Evolutionary conservation across 1,284 basidiomycete genomes (phyloP), one percentile per base, ranked within the genome.

Genomic region (Vanrija pseudolonga): DNA sequence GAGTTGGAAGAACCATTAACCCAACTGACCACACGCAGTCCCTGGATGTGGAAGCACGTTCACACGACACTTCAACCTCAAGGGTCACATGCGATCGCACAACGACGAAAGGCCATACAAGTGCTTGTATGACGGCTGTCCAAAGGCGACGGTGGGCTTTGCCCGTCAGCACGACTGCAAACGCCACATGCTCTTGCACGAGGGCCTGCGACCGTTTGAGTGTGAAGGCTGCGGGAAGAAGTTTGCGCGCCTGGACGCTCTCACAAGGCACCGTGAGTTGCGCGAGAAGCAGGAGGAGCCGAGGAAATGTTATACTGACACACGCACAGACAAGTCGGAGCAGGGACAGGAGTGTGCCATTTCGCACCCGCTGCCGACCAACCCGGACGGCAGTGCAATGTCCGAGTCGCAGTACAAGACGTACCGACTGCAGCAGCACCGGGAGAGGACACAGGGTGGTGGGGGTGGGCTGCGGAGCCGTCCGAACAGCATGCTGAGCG

Each of bases 111-210:
- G 91, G 55, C 93, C 93, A 36, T 97, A 91, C 77, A 84, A 91
- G 59, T 97, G 93, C 73, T 85, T 89, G 56, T 93, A 89, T 83
- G 89, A 90, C 3, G 91, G 90, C 15, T 97, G 93, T 74, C 88
- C 88, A 67, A 96, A 96, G 72, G 86, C 71, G 11, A 63, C 64
- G 14, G 62, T 72, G 6, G 74, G 90, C 22, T 96, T 96, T 71
- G 93, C 93, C 36, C 83, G 93, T 45, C 90, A 93, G 72, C 92
- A 96, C 74, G 93, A 97, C 74, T 95, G 92, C 86, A 95, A 95
- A 84, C 89, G 79, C 63, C 91, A 93, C 72, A 89, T 91, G 77
- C 86, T 88, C 9, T 79, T 95, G 19, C 93, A 97, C 71, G 85
- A 87, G 45, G 85, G 88, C 38, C 85, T 91, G 73, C 84, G 89